Evolutionary conservation across 1,139 yeast species (phyloP).

Genomic region (Maudiozyma humilis): DNA sequence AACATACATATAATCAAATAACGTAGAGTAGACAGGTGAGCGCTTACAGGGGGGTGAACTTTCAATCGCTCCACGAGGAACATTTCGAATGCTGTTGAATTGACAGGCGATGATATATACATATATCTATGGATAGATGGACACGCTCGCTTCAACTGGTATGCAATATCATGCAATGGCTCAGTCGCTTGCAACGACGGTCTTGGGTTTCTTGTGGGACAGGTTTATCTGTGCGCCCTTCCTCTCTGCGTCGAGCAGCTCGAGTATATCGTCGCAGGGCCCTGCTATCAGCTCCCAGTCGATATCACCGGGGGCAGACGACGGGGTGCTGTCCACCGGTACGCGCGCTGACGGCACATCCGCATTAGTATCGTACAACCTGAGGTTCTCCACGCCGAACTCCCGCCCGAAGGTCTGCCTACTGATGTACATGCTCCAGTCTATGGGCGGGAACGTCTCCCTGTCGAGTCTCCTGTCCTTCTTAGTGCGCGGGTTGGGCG

Average conservation of each 20-base stretch:
- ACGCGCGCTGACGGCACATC: constrained; percentile 20
- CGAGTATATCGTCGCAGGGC: constrained; percentile 1
- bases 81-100: no score
- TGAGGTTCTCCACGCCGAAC: constrained; percentile 41
- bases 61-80: no score
- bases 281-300: constrained; percentile 1
- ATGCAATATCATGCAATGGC: no score
- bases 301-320: constrained; percentile 10
- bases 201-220: background rate
- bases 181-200: background rate
- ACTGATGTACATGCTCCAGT: constrained; percentile 42
- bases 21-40: no score
- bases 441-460: constrained; percentile 52
- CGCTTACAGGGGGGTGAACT: no score
- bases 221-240: background rate
- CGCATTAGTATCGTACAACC: constrained; percentile 26
- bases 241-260: background rate
- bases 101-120: no score
- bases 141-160: no score
- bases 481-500: constrained; percentile 74
- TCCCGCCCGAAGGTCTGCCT: constrained; percentile 39
- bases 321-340: constrained; percentile 20
- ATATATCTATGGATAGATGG: no score
- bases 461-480: constrained; percentile 66
- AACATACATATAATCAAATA: no score